Evolutionary conservation across 2,329 filamentous ascomycete genomes (phyloP), one percentile per base, ranked within the genome.

Genomic region (Sordariomycetes sp.): DNA sequence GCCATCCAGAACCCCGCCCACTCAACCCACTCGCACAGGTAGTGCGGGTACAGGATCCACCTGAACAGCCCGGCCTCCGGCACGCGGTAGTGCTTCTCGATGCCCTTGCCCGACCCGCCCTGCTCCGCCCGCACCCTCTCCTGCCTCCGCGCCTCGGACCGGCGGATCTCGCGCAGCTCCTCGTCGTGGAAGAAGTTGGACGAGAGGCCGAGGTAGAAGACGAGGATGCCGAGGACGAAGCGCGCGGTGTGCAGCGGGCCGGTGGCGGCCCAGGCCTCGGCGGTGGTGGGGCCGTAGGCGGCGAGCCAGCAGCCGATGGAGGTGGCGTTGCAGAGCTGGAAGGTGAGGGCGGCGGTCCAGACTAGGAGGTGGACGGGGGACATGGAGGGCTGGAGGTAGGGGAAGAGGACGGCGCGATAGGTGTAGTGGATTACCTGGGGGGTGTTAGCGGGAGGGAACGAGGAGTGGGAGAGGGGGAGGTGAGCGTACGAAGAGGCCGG

Each of bases 21-120:
- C 77, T 99, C 94, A 57, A 96, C 70, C 94, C 94, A 99, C 74
- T 99, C 94, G 68, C 87, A 88, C n/a, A 96, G 78, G 71, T 97
- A 99, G 70, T 99, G 94, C 63, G 94, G 91, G 71, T 87, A 96
- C 60, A 97, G 79, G 68, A 96, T 82, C 66, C 85, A 87, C 63
- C 80, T 78, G 73, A 97, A 99, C 55, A 96, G 73, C 0, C 92
- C 91, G 55, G 87, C 87, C 67, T 89, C 77, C 0, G 94, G 94
- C 57, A 99, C 82, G 74, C 89, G 84, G 70, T 97, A 97, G 61
- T 95, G 82, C 74, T 94, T 96, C 53, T 88, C 81, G 61, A 89
- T 85, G 60, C 78, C 73, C 66, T 54, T 43, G 63, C 60, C 37
- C 53, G 57, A 52, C 51, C 11, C 76, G 50, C 59, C 59, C 5